Conservation (phyloP, 345 rosid genomes). For the Isatis tinctoria region DNA sequence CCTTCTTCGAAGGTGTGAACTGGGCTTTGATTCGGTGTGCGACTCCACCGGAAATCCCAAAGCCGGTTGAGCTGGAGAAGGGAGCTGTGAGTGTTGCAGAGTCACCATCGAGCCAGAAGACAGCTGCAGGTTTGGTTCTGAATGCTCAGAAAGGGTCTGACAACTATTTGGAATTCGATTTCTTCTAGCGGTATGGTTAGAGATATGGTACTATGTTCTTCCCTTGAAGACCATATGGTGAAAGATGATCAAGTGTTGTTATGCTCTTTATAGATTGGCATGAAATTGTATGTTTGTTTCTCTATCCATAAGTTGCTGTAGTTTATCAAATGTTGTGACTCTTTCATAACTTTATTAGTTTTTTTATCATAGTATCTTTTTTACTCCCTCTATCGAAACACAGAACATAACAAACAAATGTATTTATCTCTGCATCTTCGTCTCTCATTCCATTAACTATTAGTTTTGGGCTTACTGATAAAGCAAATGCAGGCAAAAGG, state of each 20-base stretch:
- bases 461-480: slow-evolving; percentile 35
- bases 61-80: slow-evolving; percentile 62
- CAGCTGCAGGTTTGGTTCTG: slow-evolving; percentile 28
- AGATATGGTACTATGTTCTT: slow-evolving; percentile 34
- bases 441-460: slow-evolving; percentile 11
- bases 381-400: slow-evolving; percentile 17
- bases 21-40: slow-evolving; percentile 91
- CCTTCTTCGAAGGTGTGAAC: slow-evolving; percentile 88
- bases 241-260: slow-evolving; percentile 31
- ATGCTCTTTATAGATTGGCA: slow-evolving; percentile 39
- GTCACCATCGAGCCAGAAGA: slow-evolving; percentile 47
- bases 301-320: slow-evolving; percentile 5
- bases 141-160: slow-evolving; percentile 61
- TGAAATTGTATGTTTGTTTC: slow-evolving; percentile 37
- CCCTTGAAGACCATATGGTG: slow-evolving; percentile 10
- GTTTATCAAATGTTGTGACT: slow-evolving; percentile 15
- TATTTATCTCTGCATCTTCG: background rate
- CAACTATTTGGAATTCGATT: slow-evolving; percentile 87
- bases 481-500: slow-evolving; percentile 51
- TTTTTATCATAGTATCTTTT: background rate
- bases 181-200: slow-evolving; percentile 61
- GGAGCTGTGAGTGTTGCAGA: slow-evolving; percentile 41
- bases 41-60: slow-evolving; percentile 86
- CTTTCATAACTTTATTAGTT: slow-evolving; percentile 14
- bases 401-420: background rate